Conservation (phyloP, 129 eudicot species). For the Chrysanthemum makinoi region DNA sequence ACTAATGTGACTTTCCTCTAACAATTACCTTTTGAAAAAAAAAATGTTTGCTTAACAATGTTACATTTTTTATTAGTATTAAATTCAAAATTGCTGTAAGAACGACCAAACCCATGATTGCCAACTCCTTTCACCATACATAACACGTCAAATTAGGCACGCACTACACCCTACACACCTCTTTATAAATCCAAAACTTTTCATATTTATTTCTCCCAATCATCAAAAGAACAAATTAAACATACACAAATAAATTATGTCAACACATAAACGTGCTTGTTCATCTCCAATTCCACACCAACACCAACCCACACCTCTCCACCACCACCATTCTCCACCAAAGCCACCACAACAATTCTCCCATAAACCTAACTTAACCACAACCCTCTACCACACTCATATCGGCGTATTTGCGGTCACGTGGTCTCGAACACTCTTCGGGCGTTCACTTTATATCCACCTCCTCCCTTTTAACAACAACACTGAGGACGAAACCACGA, state of each 20-base stretch:
- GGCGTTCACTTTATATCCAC: constrained; percentile 53
- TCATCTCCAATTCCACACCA: constrained; percentile 29
- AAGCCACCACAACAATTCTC: constrained; percentile 21
- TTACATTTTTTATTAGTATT: neutral
- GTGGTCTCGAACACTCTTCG: constrained; percentile 54
- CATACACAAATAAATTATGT: constrained; percentile 15
- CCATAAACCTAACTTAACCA: constrained; percentile 50
- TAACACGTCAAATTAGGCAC: constrained; percentile 23
- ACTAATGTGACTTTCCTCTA: too few relatives aligned
- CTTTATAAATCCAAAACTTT: constrained; percentile 22
- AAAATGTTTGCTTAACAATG: neutral
- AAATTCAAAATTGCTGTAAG: neutral
- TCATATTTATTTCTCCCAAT: constrained; percentile 21
- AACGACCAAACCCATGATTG: constrained; percentile 26
- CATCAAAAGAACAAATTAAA: constrained; percentile 12
- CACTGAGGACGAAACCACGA: constrained; percentile 10
- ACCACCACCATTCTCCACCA: constrained; percentile 20
- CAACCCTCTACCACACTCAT: constrained; percentile 63
- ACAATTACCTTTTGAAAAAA: too few relatives aligned
- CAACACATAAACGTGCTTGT: constrained; percentile 23
- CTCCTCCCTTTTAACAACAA: constrained; percentile 26
- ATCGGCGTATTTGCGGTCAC: constrained; percentile 60
- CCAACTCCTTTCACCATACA: constrained; percentile 28
- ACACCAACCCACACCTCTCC: constrained; percentile 18
- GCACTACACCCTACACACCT: neutral